Evolutionary conservation across 805 yeast genomes (phyloP), one percentile per base, ranked within the genome.

Genomic region (Huiozyma sinensis): DNA sequence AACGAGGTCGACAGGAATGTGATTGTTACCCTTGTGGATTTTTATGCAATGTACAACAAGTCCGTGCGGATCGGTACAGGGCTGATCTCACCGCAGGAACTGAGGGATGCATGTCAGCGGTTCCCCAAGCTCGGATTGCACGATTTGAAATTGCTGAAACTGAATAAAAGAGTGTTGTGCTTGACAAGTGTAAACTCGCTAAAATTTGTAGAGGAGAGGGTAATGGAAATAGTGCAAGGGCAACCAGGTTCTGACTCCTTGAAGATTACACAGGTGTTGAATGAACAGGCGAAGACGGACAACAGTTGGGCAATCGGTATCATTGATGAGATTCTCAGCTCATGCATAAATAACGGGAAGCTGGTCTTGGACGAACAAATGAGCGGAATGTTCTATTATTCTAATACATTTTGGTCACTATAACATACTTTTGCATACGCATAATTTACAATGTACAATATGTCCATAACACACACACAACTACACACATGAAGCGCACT

Each of bases 221-320:
- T 67, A 6, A 38, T 54, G 29, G 49, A 46, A 2, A 48, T 63
- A 17, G 53, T 64, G 8, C 48, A 45, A 6, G 36, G 50, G 11
- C 34, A 40, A 5, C 56, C 60, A 2, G 65, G 64, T 17, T 63
- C 63, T 7, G 61, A 58, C 38, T 51, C 60, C 7, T 50, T 63
- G 33, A 48, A 41, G n/a, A 47, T 55, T 33, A 50, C 55, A 6
- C 55, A 59, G 28, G 50, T 49, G 17, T 44, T 65, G 28, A 63
- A 57, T 42, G 28, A 41, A 6, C 11, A 38, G 10, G 30, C 42
- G 6, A 47, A 33, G 4, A 60, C 56, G 27, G 50, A 48, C 33
- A 77, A 79, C 48, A 72, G 73, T 42, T 83, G 89, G 85, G 77
- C 87, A 13, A 64, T 79, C 34, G 73, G 75, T 28, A 76, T 84